A percentile compares a stretch with the other conserved stretches of the same genome.
These are phyloP conservation scores for Pseudocercospora cruenta DNA, from an alignment of 2,329 filamentous ascomycete species.

Conservation along the genomic window DNA sequence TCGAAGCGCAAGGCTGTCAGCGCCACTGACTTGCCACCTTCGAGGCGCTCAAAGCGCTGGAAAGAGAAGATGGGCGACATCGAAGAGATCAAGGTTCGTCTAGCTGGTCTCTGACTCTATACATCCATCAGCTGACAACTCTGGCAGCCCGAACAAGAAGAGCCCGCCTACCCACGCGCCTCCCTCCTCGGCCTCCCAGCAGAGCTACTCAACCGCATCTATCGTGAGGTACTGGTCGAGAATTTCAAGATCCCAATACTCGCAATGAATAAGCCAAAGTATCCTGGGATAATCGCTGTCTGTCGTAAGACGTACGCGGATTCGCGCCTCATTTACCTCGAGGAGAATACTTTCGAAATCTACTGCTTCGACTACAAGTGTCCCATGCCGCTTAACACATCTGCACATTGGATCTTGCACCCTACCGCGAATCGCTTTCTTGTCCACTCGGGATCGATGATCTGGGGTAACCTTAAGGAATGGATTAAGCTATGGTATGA, in stretches of 20 bases:
- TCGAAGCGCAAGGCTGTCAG: not conserved
- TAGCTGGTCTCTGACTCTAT: not conserved
- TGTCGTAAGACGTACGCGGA: slow-evolving; percentile 47
- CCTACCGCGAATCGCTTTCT: not conserved
- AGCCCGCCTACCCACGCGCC: not conserved
- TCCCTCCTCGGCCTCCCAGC: slow-evolving; percentile 38
- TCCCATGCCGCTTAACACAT: not conserved
- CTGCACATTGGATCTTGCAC: not conserved
- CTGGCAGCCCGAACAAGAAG: not conserved
- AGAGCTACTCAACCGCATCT: slow-evolving; percentile 52
- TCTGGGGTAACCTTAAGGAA: not conserved
- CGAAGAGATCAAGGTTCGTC: not conserved
- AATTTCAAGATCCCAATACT: slow-evolving; percentile 39
- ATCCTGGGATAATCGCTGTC: slow-evolving; percentile 47
- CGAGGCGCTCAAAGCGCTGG: not conserved
- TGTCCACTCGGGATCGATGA: not conserved
- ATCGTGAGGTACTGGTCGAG: slow-evolving; percentile 45
- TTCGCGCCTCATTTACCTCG: slow-evolving; percentile 49
- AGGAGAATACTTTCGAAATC: slow-evolving; percentile 48
- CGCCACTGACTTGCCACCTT: not conserved
- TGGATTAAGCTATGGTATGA: not conserved
- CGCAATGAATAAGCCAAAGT: slow-evolving; percentile 35
- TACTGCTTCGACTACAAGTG: not conserved
- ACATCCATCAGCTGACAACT: not conserved
- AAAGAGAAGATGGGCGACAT: not conserved